Base-by-base conservation (phyloP, 139 green algal species). In the Tetradesmus obliquus region DNA sequence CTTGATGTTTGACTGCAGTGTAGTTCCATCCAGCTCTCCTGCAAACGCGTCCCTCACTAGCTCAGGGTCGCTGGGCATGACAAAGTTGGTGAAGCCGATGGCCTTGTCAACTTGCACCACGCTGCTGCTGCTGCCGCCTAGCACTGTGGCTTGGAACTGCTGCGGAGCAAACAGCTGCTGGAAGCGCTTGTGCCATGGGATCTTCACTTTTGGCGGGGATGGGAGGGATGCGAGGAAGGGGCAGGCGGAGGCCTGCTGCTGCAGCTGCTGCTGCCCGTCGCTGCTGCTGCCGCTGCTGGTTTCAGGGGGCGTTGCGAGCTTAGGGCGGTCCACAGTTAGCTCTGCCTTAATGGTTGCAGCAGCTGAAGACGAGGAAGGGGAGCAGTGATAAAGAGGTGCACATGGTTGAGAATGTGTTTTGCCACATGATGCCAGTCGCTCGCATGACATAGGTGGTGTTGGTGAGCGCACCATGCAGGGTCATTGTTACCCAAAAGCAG, bases 141-240 rank as follows among this genome's bases (percentile, higher is more conserved):
- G 7, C 32, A 86, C 10, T 5, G 71, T 3, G 22, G 12, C 9
- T 22, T 91, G 88, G 72, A 91, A 91, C 74, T 86, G 22, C n/a
- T 57, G 55, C 2, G 88, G 88, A 10, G 45, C 72, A 6, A 87
- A 81, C 2, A 91, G 20, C n/a, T 91, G 88, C n/a, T 91, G 53
- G 79, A 91, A 62, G 17, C 88, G 88, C 57, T 86, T 55, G 76
- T 87, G 32, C 88, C 88, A 91, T 15, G 76, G 76, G 5, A 91
- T 8, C 9, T 60, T 60, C 12, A 86, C 76, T 10, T 69, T 10
- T 9, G 71, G 87, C 55, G 87, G 87, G 53, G 15, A 80, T 10
- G 20, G 69, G 1, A 91, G 53, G 3, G 88, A 58, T 9, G 76
- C 79, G 8, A 91, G 76, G 79, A 91, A 91, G 19, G 88, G 88